A percentile compares a stretch with the other conserved stretches of the same genome.
Conservation (phyloP, 768 basidiomycete species). For the Leucosporidium creatinivorum region DNA sequence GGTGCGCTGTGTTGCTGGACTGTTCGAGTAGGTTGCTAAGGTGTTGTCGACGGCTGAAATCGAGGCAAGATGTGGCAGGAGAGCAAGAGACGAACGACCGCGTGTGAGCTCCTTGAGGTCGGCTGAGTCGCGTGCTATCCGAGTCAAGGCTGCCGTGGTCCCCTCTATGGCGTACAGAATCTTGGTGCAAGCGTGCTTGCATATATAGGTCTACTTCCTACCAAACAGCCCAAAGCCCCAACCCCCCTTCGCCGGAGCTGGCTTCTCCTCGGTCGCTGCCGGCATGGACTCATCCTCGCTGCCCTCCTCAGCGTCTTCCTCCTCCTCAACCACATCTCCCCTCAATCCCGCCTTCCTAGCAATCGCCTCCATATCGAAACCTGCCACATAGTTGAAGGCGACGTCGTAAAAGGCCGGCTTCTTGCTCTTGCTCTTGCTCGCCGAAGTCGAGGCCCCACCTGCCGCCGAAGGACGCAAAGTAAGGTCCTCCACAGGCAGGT, state of each 20-base stretch:
- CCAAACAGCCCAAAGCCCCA: slow-evolving; percentile 12
- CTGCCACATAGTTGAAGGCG: slow-evolving; percentile 80
- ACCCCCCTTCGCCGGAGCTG: not conserved
- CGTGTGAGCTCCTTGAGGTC: not conserved
- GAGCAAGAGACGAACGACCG: not conserved
- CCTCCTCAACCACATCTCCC: not conserved
- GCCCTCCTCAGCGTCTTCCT: not conserved
- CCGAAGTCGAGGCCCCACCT: slow-evolving; percentile 42
- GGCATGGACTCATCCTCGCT: not conserved
- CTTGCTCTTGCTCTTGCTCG: slow-evolving; percentile 59
- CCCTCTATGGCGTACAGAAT: not conserved
- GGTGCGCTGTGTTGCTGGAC: no score
- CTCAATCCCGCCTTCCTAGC: slow-evolving; percentile 16
- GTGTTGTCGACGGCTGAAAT: not conserved
- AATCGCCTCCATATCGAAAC: slow-evolving; percentile 41
- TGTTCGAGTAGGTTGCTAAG: not conserved
- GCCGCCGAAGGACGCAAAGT: not conserved
- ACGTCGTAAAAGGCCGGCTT: slow-evolving; percentile 92
- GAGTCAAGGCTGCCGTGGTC: not conserved
- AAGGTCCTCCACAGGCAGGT: slow-evolving; percentile 10
- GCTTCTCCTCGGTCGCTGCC: not conserved
- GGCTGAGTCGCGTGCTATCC: not conserved
- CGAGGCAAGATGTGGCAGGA: not conserved
- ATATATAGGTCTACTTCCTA: not conserved
- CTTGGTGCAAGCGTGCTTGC: not conserved